A percentile compares a stretch with the other conserved stretches of the same genome.
phyloP scores from a whole-genome alignment of 192 early-diverging fungal genomes.

The Podila clonocystis region DNA sequence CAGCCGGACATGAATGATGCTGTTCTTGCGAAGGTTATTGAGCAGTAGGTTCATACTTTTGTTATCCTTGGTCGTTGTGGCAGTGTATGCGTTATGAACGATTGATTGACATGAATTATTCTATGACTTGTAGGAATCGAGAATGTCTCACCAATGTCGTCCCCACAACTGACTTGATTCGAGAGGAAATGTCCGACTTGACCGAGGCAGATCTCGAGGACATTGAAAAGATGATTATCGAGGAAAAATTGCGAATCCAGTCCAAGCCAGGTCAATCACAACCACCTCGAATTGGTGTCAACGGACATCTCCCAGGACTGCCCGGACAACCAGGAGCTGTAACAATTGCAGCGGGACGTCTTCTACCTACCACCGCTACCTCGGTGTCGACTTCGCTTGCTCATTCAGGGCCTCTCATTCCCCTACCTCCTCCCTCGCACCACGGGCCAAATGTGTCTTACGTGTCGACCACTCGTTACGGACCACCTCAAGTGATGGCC shows the following conservation, averaged over 20 bases:
- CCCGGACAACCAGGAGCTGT: too few species aligned
- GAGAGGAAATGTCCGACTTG: slow-evolving; percentile 37
- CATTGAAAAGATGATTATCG: slow-evolving; percentile 27
- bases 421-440: too few species aligned
- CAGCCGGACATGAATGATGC: slow-evolving; percentile 30
- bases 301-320: too few species aligned
- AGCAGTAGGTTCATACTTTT: slow-evolving; percentile 13
- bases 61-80: background rate
- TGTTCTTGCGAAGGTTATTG: slow-evolving; percentile 16
- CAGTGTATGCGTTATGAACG: background rate
- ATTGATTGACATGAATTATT: background rate
- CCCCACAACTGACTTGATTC: slow-evolving; percentile 26
- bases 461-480: too few species aligned
- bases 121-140: slow-evolving; percentile 8
- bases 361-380: too few species aligned
- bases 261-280: background rate
- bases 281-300: background rate
- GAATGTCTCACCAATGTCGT: slow-evolving; percentile 11
- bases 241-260: slow-evolving; percentile 25
- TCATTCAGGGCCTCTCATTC: too few species aligned
- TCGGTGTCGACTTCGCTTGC: too few species aligned
- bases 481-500: too few species aligned
- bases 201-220: slow-evolving; percentile 41
- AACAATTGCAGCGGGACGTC: too few species aligned
- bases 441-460: too few species aligned